Conservation (phyloP, 371 early-diverging fungal genomes). For the Rhizopus microsporus region DNA sequence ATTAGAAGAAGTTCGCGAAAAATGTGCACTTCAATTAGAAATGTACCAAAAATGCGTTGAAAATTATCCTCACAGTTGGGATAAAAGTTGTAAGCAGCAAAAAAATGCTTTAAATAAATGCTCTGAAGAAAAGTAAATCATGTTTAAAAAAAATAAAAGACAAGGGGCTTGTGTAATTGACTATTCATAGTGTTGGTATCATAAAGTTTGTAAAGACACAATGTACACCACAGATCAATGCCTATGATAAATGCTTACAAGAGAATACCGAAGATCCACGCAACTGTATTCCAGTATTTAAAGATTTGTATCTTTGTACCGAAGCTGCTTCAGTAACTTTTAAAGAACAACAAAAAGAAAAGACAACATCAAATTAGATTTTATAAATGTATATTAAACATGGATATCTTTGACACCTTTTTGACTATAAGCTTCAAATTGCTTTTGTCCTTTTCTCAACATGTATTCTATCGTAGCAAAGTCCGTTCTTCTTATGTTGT, state of each 20-base stretch:
- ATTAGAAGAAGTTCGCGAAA: slow-evolving; percentile 71
- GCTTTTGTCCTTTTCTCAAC: slow-evolving; percentile 57
- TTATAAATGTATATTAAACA: slow-evolving; percentile 29
- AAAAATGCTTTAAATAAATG: slow-evolving; percentile 77
- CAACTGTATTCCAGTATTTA: slow-evolving; percentile 62
- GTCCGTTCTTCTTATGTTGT: slow-evolving; percentile 56
- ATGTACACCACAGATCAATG: slow-evolving; percentile 66
- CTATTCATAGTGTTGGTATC: slow-evolving; percentile 56
- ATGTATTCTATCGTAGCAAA: slow-evolving; percentile 69
- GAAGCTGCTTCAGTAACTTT: slow-evolving; percentile 55
- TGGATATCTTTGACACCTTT: slow-evolving; percentile 63
- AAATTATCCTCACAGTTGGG: slow-evolving; percentile 73
- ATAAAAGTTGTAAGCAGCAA: slow-evolving; percentile 68
- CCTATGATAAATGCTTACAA: slow-evolving; percentile 68
- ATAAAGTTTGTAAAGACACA: slow-evolving; percentile 74
- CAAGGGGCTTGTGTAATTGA: background rate
- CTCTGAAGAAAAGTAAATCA: slow-evolving; percentile 74
- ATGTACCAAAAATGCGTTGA: slow-evolving; percentile 80
- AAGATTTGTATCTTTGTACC: slow-evolving; percentile 63
- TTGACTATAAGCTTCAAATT: slow-evolving; percentile 55
- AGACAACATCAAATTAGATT: slow-evolving; percentile 3
- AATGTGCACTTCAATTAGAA: slow-evolving; percentile 78
- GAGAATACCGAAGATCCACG: slow-evolving; percentile 67
- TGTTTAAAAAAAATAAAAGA: background rate
- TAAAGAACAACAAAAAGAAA: slow-evolving; percentile 29